These are phyloP conservation scores for Erodium moschatum DNA, from an alignment of 441 rosid genomes.

Conservation along the genomic window DNA sequence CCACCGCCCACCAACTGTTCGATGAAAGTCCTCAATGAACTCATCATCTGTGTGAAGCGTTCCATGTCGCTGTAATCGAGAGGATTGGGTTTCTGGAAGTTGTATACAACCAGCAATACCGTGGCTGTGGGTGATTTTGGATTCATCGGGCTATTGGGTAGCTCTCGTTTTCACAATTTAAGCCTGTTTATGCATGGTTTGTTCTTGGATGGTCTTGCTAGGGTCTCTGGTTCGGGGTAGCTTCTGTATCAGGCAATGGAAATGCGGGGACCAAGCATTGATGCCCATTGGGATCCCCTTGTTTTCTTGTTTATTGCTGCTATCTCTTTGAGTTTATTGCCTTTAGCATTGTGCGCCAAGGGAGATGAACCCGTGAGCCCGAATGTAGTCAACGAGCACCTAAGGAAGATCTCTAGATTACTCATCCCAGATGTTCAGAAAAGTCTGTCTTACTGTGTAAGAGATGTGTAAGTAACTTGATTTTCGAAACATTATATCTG, in stretches of 20 bases:
- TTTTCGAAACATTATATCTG: not conserved
- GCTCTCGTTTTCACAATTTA: not conserved
- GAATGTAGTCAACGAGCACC: not conserved
- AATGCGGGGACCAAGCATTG: slow-evolving; percentile 8
- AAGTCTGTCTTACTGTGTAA: slow-evolving; percentile 54
- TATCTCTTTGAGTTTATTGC: slow-evolving; percentile 5
- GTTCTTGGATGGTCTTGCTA: slow-evolving; percentile 4
- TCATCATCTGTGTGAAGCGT: not conserved
- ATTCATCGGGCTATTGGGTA: not conserved
- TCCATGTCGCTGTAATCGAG: not conserved
- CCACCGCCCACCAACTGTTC: not conserved
- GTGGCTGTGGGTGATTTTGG: not conserved
- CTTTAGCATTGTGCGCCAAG: not conserved
- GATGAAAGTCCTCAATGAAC: slow-evolving; percentile 5
- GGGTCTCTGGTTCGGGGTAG: not conserved
- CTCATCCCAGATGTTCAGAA: slow-evolving; percentile 39
- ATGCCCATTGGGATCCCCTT: slow-evolving; percentile 8
- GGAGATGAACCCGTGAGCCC: not conserved
- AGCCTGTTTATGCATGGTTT: slow-evolving; percentile 3
- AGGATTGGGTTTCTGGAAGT: not conserved
- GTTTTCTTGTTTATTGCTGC: not conserved
- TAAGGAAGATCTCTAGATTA: slow-evolving; percentile 30
- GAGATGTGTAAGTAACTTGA: slow-evolving; percentile 45
- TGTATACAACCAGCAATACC: not conserved
- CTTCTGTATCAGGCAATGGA: not conserved